Percentiles rank a stretch among this genome's conserved stretches.
These are phyloP conservation scores for Coemansia nantahalensis DNA, from an alignment of 192 early-diverging fungal genomes.

Conservation along the genomic window DNA sequence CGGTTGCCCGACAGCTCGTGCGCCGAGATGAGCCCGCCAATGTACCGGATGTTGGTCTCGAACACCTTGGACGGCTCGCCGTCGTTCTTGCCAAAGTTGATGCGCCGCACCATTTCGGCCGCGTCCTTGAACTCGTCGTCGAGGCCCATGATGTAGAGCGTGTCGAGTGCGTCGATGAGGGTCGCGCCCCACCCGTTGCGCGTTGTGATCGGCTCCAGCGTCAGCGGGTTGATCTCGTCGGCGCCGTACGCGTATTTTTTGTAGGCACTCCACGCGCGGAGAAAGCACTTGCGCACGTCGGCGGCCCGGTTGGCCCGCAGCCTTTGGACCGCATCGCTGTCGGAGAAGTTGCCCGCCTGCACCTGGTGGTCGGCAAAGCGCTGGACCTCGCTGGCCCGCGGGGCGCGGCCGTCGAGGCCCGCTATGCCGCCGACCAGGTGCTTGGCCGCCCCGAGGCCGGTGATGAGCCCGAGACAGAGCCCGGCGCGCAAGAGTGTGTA, in stretches of 20 bases:
- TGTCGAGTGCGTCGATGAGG: constrained; percentile 91
- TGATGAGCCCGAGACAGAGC: constrained; percentile 18
- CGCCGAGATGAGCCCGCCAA: constrained; percentile 83
- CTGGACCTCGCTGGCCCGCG: constrained; percentile 29
- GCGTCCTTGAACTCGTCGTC: constrained; percentile 77
- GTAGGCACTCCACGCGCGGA: constrained; percentile 77
- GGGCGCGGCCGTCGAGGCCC: constrained; percentile 30
- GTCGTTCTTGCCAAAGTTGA: constrained; percentile 69
- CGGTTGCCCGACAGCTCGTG: constrained; percentile 69
- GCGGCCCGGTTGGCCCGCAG: constrained; percentile 56
- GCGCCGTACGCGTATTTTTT: constrained; percentile 70
- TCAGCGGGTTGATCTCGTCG: constrained; percentile 66
- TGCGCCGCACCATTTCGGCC: constrained; percentile 62
- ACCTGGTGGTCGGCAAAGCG: constrained; percentile 27
- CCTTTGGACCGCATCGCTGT: constrained; percentile 22
- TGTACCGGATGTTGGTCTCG: constrained; percentile 85
- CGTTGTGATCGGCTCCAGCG: constrained; percentile 46
- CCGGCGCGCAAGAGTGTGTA: constrained; percentile 14
- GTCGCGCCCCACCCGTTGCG: constrained; percentile 76
- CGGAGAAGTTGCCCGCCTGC: constrained; percentile 40
- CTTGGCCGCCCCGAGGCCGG: constrained; percentile 10
- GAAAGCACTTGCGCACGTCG: constrained; percentile 61
- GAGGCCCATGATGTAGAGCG: constrained; percentile 79
- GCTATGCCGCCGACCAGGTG: constrained; percentile 37
- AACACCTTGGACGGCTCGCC: constrained; percentile 70